phyloP scores from a whole-genome alignment of 768 basidiomycete genomes.

The Amanita pallidorosea region DNA sequence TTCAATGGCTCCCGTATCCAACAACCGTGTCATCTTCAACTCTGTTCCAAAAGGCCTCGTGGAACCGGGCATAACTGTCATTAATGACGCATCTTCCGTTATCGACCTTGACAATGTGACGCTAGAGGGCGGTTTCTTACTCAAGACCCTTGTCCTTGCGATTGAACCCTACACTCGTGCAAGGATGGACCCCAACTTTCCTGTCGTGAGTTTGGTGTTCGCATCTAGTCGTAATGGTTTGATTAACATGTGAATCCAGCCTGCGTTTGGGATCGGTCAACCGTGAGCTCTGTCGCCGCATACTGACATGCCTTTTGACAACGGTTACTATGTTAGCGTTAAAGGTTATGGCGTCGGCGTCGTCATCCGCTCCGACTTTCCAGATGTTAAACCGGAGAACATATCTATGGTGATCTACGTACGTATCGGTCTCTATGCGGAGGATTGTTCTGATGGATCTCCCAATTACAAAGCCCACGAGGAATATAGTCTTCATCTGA shows the following conservation, averaged over 20 bases:
- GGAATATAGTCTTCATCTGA: constrained; percentile 21
- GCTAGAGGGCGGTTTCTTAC: constrained; percentile 33
- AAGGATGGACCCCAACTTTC: constrained; percentile 24
- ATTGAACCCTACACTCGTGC: constrained; percentile 32
- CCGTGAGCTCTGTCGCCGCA: constrained; percentile 18
- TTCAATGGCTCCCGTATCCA: constrained; percentile 1
- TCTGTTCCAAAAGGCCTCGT: constrained; percentile 21
- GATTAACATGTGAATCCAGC: constrained; percentile 4
- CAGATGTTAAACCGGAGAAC: constrained; percentile 24
- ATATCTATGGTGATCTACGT: constrained; percentile 27
- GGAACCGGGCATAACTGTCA: constrained; percentile 32
- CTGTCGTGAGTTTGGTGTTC: constrained; percentile 10
- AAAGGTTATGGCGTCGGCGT: constrained; percentile 27
- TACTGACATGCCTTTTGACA: background rate
- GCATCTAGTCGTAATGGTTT: too few relatives aligned
- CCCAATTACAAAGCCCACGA: constrained; percentile 16
- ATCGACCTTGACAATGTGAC: constrained; percentile 40
- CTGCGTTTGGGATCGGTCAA: constrained; percentile 21
- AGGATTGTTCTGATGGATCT: background rate
- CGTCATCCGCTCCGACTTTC: constrained; percentile 30
- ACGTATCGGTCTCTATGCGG: constrained; percentile 3
- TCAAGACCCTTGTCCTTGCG: constrained; percentile 38
- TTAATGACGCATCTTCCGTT: constrained; percentile 30
- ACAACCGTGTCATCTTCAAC: background rate
- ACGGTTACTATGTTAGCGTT: constrained; percentile 11